Evolutionary conservation across 2,329 filamentous ascomycete genomes (phyloP).

Genomic region (Claviceps africana): DNA sequence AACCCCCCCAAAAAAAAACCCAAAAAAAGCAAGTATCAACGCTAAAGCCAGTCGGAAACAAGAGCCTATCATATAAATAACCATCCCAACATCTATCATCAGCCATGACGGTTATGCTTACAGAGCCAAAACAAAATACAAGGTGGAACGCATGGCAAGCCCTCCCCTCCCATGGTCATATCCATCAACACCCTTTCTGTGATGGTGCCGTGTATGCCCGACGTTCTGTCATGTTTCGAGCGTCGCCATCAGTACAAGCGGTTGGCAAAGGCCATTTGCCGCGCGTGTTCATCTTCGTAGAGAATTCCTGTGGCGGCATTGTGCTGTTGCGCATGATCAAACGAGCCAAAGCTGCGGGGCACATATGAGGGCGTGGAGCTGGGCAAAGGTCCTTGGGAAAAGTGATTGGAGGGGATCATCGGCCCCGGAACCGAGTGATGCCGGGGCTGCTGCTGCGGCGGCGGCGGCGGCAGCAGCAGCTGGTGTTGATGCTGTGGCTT

Average conservation of each 20-base stretch:
- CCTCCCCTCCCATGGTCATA: too few species aligned
- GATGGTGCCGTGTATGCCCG: not conserved
- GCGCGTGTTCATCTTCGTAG: conserved; percentile 31
- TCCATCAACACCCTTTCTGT: too few species aligned
- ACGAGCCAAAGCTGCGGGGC: conserved; percentile 27
- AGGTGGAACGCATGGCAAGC: too few species aligned
- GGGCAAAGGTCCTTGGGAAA: conserved; percentile 12
- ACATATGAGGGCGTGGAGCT: conserved; percentile 19
- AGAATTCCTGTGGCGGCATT: conserved; percentile 18
- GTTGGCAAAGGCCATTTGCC: conserved; percentile 28
- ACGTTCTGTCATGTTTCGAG: too few species aligned
- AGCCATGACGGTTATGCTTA: too few species aligned
- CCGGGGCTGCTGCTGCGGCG: not conserved
- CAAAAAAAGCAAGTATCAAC: too few species aligned
- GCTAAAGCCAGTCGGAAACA: too few species aligned
- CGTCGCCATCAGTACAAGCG: conserved; percentile 26
- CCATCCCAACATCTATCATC: too few species aligned
- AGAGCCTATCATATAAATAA: too few species aligned
- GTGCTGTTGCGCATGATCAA: conserved; percentile 29
- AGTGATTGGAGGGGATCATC: conserved; percentile 14
- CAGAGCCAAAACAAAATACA: too few species aligned
- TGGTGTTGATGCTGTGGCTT: not conserved
- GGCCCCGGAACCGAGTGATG: conserved; percentile 10
- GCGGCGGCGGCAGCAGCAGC: not conserved
- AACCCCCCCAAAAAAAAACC: too few species aligned